Evolutionary conservation across 164 flowering plant species (phyloP).

Genomic region (Vitis labrusca): DNA sequence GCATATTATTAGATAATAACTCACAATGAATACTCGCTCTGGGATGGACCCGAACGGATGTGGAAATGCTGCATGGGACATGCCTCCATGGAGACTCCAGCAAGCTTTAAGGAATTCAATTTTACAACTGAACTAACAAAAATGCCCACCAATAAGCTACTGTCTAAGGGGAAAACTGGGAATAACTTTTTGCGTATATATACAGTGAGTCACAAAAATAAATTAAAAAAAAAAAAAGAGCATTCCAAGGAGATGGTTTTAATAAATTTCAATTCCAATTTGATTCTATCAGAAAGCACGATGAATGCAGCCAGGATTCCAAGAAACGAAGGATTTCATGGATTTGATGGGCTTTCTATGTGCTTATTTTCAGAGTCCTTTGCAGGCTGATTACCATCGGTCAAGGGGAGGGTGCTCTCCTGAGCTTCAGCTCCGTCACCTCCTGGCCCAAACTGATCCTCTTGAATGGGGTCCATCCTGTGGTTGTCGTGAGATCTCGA

Average conservation of each 20-base stretch:
- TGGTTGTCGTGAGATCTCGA: constrained; percentile 33
- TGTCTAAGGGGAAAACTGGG: neutral
- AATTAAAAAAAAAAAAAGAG: constrained; percentile 14
- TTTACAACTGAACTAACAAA: constrained; percentile 29
- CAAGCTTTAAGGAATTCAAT: constrained; percentile 2
- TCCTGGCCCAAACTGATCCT: constrained; percentile 36
- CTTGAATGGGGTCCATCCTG: constrained; percentile 46
- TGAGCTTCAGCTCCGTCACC: constrained; percentile 33
- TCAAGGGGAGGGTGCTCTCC: constrained; percentile 24
- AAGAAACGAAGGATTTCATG: constrained; percentile 7
- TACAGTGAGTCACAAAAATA: constrained; percentile 24
- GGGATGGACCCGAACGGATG: too few relatives aligned
- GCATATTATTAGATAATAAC: too few relatives aligned
- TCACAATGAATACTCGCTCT: too few relatives aligned
- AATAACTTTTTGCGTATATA: constrained; percentile 19
- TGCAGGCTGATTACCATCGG: constrained; percentile 21
- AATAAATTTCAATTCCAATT: neutral
- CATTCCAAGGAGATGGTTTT: constrained; percentile 12
- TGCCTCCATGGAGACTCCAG: too few relatives aligned
- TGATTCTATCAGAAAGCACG: neutral
- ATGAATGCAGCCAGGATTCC: constrained; percentile 14
- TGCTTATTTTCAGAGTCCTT: constrained; percentile 40
- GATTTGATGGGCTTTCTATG: constrained; percentile 59
- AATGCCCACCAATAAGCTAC: constrained; percentile 18
- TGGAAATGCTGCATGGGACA: too few relatives aligned